Base-by-base conservation (phyloP, 352 stramenopile species). In the Globisporangium apiculatum region DNA sequence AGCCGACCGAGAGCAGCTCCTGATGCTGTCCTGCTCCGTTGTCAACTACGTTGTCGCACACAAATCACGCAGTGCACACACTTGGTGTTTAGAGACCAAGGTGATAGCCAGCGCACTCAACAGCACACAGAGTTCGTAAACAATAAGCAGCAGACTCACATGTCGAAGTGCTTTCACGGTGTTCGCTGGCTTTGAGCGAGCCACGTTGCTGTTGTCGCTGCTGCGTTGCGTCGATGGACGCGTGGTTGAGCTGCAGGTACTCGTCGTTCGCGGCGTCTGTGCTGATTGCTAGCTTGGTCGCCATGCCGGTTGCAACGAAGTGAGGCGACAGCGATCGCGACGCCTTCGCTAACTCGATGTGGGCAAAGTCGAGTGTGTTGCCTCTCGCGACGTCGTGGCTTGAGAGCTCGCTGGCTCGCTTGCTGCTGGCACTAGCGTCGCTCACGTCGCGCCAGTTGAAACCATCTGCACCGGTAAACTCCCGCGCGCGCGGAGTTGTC, bases 121-220 rank as follows among this genome's bases (percentile, higher is more conserved):
- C 24, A 31, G 24, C 24, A 31, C 24, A 31, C 24, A 31, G 24
- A 31, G 24, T 31, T 38, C 17, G 54, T 48, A 36, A 48, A 47
- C 51, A 35, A 12, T 8, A 36, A n/a, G 8, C 4, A 38, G 14
- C n/a, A 38, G 36, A 40, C 38, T 6, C 6, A 57, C 51, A 17
- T 50, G 53, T 58, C 42, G 56, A 17, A 37, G 36, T 43, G 50
- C 31, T 51, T 24, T 50, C 49, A 18, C 52, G 42, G 4, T 38
- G 57, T 35, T 71, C 62, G 46, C 54, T 45, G 48, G 51, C 36
- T n/a, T 70, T 68, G 8, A 51, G 42, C 7, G 53, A 51, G 18
- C 57, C 52, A 0, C 55, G 46, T 3, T 69, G 62, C 14, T 58
- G 65, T 17, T 56, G 48, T 18, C 40, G 55, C 38, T 62, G 58